A percentile compares a stretch with the other conserved stretches of the same genome.
Conservation (phyloP, 169 alveolate species). For the Plasmodium billcollinsi region DNA sequence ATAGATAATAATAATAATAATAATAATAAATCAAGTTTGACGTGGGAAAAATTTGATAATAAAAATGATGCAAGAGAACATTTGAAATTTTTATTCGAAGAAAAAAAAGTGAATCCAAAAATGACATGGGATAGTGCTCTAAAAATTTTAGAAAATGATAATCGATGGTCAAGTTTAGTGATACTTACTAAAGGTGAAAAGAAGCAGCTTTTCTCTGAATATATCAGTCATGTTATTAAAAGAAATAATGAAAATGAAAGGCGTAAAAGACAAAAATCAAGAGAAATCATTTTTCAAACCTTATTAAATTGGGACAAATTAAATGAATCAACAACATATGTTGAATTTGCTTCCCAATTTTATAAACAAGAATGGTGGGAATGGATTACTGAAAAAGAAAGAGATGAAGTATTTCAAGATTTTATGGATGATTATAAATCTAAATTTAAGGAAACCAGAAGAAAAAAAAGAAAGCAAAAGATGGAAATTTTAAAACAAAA, state of each 20-base stretch:
- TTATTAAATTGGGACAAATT: conserved; percentile 82
- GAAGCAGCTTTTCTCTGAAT: conserved; percentile 88
- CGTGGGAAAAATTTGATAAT: conserved; percentile 74
- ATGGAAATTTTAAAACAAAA: conserved; percentile 79
- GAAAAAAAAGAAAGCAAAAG: conserved; percentile 76
- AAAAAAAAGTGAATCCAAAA: conserved; percentile 82
- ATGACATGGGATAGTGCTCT: conserved; percentile 85
- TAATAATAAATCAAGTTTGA: neutral
- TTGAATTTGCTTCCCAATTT: conserved; percentile 84
- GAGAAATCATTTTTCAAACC: conserved; percentile 81
- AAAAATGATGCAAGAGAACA: conserved; percentile 84
- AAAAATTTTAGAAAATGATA: conserved; percentile 79
- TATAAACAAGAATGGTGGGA: conserved; percentile 89
- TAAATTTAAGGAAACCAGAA: conserved; percentile 77
- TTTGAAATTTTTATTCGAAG: conserved; percentile 79
- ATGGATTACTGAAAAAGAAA: conserved; percentile 86
- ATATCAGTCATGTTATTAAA: conserved; percentile 86
- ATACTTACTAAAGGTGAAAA: conserved; percentile 88
- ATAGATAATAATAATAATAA: neutral
- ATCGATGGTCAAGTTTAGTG: conserved; percentile 82
- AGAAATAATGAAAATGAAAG: conserved; percentile 87
- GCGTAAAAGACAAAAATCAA: conserved; percentile 81
- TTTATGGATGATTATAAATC: conserved; percentile 80
- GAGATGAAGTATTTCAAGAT: conserved; percentile 88
- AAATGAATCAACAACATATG: conserved; percentile 77